These are phyloP conservation scores for Stylosanthes scabra DNA, from an alignment of 331 rosid genomes.

Conservation along the genomic window DNA sequence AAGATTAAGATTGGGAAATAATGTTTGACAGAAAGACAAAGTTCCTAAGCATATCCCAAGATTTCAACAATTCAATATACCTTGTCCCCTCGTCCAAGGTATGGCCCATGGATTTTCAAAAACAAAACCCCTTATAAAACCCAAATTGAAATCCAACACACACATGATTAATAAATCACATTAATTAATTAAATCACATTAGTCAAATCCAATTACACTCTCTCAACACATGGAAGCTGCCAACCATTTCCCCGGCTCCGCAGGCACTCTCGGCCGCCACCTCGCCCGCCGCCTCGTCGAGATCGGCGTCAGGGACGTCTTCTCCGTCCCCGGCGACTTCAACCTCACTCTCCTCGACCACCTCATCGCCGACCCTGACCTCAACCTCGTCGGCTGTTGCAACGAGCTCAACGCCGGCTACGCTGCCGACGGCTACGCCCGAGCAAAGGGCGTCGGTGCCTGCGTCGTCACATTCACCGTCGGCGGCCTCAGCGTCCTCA, in stretches of 20 bases:
- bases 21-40: too few relatives aligned
- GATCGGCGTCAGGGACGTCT: slow-evolving; percentile 75
- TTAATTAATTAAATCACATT: too few relatives aligned
- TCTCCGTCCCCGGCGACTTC: slow-evolving; percentile 92
- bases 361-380: slow-evolving; percentile 71
- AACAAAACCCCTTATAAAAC: slow-evolving; percentile 39
- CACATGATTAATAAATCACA: not conserved
- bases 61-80: not conserved
- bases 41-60: too few relatives aligned
- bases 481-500: slow-evolving; percentile 86
- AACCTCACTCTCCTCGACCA: slow-evolving; percentile 84
- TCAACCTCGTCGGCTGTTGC: slow-evolving; percentile 87
- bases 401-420: slow-evolving; percentile 95
- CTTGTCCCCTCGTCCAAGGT: not conserved
- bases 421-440: slow-evolving; percentile 93
- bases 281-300: slow-evolving; percentile 77
- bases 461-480: slow-evolving; percentile 92
- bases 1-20: too few relatives aligned
- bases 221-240: slow-evolving; percentile 53
- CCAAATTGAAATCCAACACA: not conserved
- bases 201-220: too few relatives aligned
- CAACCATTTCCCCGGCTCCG: slow-evolving; percentile 23
- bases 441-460: slow-evolving; percentile 83
- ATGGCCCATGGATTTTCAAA: slow-evolving; percentile 48
- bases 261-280: slow-evolving; percentile 70